Conservation (phyloP, 352 stramenopile genomes). For the Phytophthora vignae region DNA sequence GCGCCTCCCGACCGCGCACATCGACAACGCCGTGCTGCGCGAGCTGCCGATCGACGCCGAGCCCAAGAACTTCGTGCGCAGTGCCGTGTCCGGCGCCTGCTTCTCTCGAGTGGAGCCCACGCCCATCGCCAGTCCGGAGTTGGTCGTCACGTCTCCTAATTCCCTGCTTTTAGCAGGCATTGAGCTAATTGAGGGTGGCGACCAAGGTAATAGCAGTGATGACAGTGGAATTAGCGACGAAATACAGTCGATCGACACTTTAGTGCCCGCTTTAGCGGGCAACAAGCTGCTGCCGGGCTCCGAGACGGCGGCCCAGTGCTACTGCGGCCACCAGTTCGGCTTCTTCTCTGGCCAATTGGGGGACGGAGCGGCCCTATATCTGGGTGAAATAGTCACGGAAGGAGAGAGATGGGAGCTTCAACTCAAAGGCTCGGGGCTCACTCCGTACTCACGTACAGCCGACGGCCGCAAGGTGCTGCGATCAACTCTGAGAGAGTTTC, state of each 20-base stretch:
- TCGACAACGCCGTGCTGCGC: constrained; percentile 75
- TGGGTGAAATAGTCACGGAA: constrained; percentile 82
- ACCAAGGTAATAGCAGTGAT: constrained; percentile 4
- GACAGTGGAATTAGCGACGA: constrained; percentile 24
- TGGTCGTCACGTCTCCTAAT: constrained; percentile 62
- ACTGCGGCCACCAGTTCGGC: constrained; percentile 93
- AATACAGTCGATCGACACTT: constrained; percentile 45
- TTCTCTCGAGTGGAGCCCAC: constrained; percentile 74
- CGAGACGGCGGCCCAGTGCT: constrained; percentile 88
- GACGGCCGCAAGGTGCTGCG: constrained; percentile 94
- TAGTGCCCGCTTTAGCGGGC: constrained; percentile 70
- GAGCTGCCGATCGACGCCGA: constrained; percentile 70
- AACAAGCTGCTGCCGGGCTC: constrained; percentile 81
- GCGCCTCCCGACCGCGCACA: constrained; percentile 34
- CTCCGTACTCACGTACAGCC: constrained; percentile 94
- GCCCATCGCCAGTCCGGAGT: constrained; percentile 59
- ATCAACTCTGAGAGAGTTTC: constrained; percentile 97
- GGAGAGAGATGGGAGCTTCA: constrained; percentile 93
- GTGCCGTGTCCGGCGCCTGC: constrained; percentile 56
- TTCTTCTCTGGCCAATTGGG: constrained; percentile 93
- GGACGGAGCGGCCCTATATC: constrained; percentile 90
- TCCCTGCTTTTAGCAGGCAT: constrained; percentile 73
- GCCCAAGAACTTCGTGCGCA: constrained; percentile 59
- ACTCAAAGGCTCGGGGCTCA: constrained; percentile 96
- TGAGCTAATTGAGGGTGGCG: constrained; percentile 33